A percentile compares a stretch with the other conserved stretches of the same genome.
These are phyloP conservation scores for Fusarium denticulatum DNA, from an alignment of 2,329 filamentous ascomycete species.

Conservation along the genomic window DNA sequence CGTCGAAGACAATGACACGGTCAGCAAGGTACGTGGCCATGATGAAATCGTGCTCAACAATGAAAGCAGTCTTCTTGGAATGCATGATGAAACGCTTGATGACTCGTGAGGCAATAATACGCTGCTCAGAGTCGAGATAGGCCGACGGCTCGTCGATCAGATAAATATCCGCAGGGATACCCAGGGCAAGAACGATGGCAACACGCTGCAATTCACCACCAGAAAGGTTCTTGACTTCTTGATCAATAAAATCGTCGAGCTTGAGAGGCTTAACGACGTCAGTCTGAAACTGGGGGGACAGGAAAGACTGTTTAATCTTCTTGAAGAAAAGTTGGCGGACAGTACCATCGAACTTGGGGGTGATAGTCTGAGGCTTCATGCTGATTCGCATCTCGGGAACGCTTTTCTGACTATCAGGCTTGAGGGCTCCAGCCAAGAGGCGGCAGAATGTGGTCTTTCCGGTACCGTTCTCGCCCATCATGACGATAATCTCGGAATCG, in stretches of 20 bases:
- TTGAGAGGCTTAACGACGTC: slow-evolving; percentile 99
- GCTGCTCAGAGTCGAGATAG: slow-evolving; percentile 98
- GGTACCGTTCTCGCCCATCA: slow-evolving; percentile 99
- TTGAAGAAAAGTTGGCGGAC: slow-evolving; percentile 99
- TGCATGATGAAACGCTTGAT: slow-evolving; percentile 99
- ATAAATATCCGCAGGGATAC: slow-evolving; percentile 96
- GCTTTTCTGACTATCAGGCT: slow-evolving; percentile 82
- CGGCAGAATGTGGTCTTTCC: slow-evolving; percentile 99
- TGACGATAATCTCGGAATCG: slow-evolving; percentile 97
- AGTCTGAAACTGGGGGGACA: slow-evolving; percentile 98
- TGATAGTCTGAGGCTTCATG: slow-evolving; percentile 99
- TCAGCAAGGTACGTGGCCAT: slow-evolving; percentile 85
- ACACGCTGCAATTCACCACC: slow-evolving; percentile 99
- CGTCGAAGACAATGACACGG: slow-evolving; percentile 98
- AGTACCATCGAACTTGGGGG: slow-evolving; percentile 95
- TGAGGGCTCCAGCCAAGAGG: slow-evolving; percentile 90
- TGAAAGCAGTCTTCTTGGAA: slow-evolving; percentile 98
- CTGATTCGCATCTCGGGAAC: slow-evolving; percentile 96
- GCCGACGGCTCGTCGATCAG: slow-evolving; percentile 97
- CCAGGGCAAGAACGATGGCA: slow-evolving; percentile 95
- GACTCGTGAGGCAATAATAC: slow-evolving; percentile 95
- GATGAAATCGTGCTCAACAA: slow-evolving; percentile 99
- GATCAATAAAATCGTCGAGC: slow-evolving; percentile 98
- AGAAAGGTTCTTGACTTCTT: slow-evolving; percentile 98
- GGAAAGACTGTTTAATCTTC: slow-evolving; percentile 97